Conservation (phyloP, 2,329 filamentous ascomycete genomes). For the Cytospora paraplurivora region DNA sequence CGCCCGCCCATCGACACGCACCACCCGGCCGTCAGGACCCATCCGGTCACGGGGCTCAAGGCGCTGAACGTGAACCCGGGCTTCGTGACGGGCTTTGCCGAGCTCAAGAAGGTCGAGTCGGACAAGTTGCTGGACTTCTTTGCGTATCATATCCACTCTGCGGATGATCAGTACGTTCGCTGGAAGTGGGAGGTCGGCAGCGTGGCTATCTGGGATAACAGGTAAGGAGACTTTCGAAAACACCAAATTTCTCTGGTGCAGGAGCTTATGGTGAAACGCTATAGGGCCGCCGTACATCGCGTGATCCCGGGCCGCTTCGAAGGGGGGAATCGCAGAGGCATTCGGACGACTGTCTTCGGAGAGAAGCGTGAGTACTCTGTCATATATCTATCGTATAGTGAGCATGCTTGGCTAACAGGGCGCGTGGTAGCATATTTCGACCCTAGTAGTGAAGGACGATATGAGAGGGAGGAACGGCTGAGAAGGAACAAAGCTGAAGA, state of each 20-base stretch:
- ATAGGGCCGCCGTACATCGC: conserved; percentile 41
- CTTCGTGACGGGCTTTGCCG: conserved; percentile 51
- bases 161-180: conserved; percentile 52
- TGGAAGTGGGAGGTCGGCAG: conserved; percentile 54
- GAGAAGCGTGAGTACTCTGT: conserved; percentile 43
- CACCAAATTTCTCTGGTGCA: neutral
- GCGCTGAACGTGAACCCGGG: conserved; percentile 49
- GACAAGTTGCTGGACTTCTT: conserved; percentile 51
- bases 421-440: conserved; percentile 37
- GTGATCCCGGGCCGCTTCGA: conserved; percentile 47
- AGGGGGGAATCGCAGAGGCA: conserved; percentile 42
- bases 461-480: conserved; percentile 33
- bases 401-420: neutral
- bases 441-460: conserved; percentile 37
- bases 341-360: conserved; percentile 47
- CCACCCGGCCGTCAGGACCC: conserved; percentile 51
- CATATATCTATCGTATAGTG: conserved; percentile 1
- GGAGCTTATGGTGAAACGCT: neutral
- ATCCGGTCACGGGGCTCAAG: conserved; percentile 51
- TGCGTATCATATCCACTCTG: conserved; percentile 49
- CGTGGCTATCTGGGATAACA: conserved; percentile 55
- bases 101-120: conserved; percentile 51
- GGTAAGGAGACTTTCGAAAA: conserved; percentile 30
- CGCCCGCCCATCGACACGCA: conserved; percentile 50
- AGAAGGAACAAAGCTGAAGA: conserved; percentile 23